Base-by-base conservation (phyloP, 164 flowering plant genomes). In the Hamamelis virginiana region DNA sequence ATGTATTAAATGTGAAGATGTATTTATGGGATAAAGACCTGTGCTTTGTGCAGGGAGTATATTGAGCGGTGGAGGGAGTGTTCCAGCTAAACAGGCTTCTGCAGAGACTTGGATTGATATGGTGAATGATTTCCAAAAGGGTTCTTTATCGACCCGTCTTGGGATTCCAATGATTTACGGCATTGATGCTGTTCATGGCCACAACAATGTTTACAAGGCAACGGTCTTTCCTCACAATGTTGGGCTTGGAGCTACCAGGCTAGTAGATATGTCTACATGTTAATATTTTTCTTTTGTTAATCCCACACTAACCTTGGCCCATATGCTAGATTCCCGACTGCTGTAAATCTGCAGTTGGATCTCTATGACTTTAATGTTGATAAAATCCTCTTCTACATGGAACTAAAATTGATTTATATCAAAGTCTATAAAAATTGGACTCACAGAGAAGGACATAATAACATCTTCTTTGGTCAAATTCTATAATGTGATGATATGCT, bases 31-130 rank as follows among this genome's bases (percentile, higher is more conserved):
- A 27, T 60, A 27, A 38, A 57, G 26, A 46, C 1, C 23, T n/a
- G 13, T 5, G 8, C 33, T 28, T 28, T 63, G 66, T 1, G 55
- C 71, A 83, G 87, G 87, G 72, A 84, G 87, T 78, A 27, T 84
- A 28, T 57, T 82, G 70, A 84, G 87, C 64, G 87, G 82, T 16
- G 87, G 85, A 57, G 85, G 85, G 5, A 80, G 85, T 69, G 80
- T 64, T 28, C 85, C 85, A 2, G 56, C 43, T 9, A 59, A 41
- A 9, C 6, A 67, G 16, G 85, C 87, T 3, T 56, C 80, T 1
- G 72, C 81, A 1, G 65, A 74, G 65, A 67, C 62, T 1, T 84
- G 84, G 85, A 45, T 82, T 67, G 61, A 80, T 21, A 81, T 84
- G 85, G 85, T 84, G 65, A 84, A 84, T 69, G 77, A 66, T 5